Conservation (phyloP, 164 flowering plant genomes). For the Chimonanthus salicifolius region DNA sequence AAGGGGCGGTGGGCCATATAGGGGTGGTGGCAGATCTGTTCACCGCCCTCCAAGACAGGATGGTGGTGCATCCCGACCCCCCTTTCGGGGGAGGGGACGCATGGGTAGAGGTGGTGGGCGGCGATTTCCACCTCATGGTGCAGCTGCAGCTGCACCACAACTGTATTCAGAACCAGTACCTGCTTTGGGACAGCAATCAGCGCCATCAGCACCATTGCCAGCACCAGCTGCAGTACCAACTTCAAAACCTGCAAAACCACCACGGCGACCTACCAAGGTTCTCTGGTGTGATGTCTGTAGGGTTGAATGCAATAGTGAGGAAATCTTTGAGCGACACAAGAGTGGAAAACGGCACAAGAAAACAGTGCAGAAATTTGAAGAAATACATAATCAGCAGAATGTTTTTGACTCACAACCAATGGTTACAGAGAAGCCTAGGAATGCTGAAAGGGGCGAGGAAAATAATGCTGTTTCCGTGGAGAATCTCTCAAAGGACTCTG, state of each 20-base stretch:
- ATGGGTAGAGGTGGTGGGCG: slow-evolving; percentile 20
- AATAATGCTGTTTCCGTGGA: background rate
- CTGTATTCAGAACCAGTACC: slow-evolving; percentile 9
- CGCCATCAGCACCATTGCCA: background rate
- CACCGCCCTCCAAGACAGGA: slow-evolving; percentile 16
- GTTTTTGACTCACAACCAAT: slow-evolving; percentile 1
- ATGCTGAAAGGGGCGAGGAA: slow-evolving; percentile 6
- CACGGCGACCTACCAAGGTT: slow-evolving; percentile 17
- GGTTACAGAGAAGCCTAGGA: slow-evolving; percentile 8
- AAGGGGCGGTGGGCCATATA: slow-evolving; percentile 31
- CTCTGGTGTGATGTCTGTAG: slow-evolving; percentile 60
- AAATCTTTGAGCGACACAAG: slow-evolving; percentile 52
- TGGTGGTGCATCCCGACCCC: slow-evolving; percentile 18
- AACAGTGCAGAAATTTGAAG: slow-evolving; percentile 33
- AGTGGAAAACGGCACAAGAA: slow-evolving; percentile 55
- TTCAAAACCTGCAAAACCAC: slow-evolving; percentile 6
- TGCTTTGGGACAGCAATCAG: background rate
- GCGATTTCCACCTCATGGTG: slow-evolving; percentile 15
- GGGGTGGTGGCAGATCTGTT: slow-evolving; percentile 28
- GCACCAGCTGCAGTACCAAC: slow-evolving; percentile 4
- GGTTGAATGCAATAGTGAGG: slow-evolving; percentile 49
- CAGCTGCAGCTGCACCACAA: slow-evolving; percentile 5
- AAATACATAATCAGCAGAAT: slow-evolving; percentile 6
- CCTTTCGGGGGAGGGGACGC: slow-evolving; percentile 25
- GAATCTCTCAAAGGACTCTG: slow-evolving; percentile 7